Evolutionary conservation across 2,329 filamentous ascomycete genomes (phyloP), one percentile per base, ranked within the genome.

Genomic region (Phyllosticta citribraziliensis): DNA sequence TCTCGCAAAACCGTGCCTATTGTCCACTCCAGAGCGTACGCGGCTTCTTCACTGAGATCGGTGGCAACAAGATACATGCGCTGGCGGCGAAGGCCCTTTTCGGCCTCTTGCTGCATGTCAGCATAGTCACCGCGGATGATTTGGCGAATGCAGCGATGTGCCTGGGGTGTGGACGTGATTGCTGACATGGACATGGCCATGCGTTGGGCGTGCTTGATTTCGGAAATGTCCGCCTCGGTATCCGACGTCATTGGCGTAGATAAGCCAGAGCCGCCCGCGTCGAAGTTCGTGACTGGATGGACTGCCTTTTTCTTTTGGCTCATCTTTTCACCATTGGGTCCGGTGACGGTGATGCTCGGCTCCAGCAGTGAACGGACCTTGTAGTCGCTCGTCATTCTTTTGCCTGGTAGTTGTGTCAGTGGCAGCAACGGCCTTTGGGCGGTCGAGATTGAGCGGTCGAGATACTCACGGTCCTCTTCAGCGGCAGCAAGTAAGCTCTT

Each of bases 31-130:
- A 99, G 80, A 1, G 94, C 94, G 72, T 97, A 95, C 6, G 90
- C 89, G 4, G 93, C 92, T 76, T 99, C 94, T 47, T 94, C 89
- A 67, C 92, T 97, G 3, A 97, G 78, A 73, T 99, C 94, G 0
- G 91, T 97, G 2, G 94, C 93, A n/a, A 97, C 91, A 17, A 99
- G 78, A 71, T 97, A 99, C 68, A 94, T 95, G 58, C 94, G 84
- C 63, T 93, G 83, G 58, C 89, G 84, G 56, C 89, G 85, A 56
- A 89, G 82, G 58, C 91, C 89, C 12, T 90, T 88, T 61, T 92
- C 86, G 0, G 89, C 89, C 68, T 92, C 86, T 65, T 87, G 82
- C 52, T 88, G 86, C 66, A 96, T 87, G 66, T 85, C 83, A 56
- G 78, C 77, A 70, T 90, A 97, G 66, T 97, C 89, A 50, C 94